phyloP scores from a whole-genome alignment of 257 asterid genomes.

The Thymus mandschuricus region DNA sequence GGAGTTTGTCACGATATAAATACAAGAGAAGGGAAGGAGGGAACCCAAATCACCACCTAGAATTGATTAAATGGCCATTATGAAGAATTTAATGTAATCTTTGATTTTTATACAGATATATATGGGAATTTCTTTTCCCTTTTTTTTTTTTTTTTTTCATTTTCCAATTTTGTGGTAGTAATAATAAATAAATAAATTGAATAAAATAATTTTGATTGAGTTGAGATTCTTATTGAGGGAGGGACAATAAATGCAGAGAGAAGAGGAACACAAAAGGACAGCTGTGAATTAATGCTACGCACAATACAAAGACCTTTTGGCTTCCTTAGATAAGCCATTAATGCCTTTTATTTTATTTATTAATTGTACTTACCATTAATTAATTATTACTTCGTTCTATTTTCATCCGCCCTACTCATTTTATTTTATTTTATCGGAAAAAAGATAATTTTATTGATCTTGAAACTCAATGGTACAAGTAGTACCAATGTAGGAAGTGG shows the following conservation, averaged over 20 bases:
- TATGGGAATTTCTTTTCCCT: slow-evolving; percentile 3
- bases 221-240: slow-evolving; percentile 16
- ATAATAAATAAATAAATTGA: neutral
- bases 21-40: slow-evolving; percentile 13
- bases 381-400: too few species aligned
- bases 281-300: slow-evolving; percentile 64
- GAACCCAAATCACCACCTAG: slow-evolving; percentile 26
- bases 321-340: slow-evolving; percentile 44
- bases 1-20: slow-evolving; percentile 25
- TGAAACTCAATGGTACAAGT: too few species aligned
- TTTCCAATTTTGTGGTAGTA: neutral
- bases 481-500: too few species aligned
- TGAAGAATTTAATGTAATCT: slow-evolving; percentile 41
- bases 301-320: slow-evolving; percentile 56
- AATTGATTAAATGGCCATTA: slow-evolving; percentile 33
- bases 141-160: too few species aligned
- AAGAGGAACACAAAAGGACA: slow-evolving; percentile 55
- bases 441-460: too few species aligned
- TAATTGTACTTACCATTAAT: too few species aligned
- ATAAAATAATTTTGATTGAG: slow-evolving; percentile 12
- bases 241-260: slow-evolving; percentile 42
- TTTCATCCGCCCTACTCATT: too few species aligned
- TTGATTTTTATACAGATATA: slow-evolving; percentile 35
- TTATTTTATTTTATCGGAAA: too few species aligned
- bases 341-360: too few species aligned